Conservation (phyloP, 192 early-diverging fungal genomes). For the Coemansia sp. region DNA sequence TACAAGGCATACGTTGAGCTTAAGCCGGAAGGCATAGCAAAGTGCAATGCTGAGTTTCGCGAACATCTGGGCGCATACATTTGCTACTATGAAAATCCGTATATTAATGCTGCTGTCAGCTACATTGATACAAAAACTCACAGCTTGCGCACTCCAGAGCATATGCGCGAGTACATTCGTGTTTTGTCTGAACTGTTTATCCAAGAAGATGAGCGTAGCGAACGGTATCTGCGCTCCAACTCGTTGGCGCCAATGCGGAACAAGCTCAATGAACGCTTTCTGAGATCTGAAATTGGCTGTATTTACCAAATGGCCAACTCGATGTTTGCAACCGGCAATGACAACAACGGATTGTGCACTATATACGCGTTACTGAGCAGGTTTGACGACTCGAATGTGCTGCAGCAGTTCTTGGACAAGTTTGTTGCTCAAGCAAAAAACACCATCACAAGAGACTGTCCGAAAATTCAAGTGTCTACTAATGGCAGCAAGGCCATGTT, state of each 20-base stretch:
- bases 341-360: not conserved
- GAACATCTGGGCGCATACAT: constrained; percentile 7
- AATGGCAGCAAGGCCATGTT: not conserved
- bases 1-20: constrained; percentile 1
- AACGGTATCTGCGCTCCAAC: not conserved
- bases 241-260: constrained; percentile 3
- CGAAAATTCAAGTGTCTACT: not conserved
- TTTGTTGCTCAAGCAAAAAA: not conserved
- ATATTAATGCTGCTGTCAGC: constrained; percentile 3
- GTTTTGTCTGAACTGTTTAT: not conserved
- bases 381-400: not conserved
- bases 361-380: constrained; percentile 1
- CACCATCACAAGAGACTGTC: not conserved
- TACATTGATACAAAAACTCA: not conserved
- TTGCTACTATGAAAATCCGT: constrained; percentile 6
- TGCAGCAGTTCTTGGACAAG: not conserved
- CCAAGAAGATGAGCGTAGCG: constrained; percentile 1
- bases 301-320: not conserved
- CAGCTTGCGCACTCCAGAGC: not conserved
- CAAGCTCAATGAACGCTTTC: not conserved
- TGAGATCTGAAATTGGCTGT: not conserved
- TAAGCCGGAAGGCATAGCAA: not conserved
- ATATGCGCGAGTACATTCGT: not conserved
- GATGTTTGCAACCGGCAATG: constrained; percentile 1
- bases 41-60: constrained; percentile 1